Evolutionary conservation across 73 alveolate species (phyloP).

Genomic region (Tetrahymena borealis): DNA sequence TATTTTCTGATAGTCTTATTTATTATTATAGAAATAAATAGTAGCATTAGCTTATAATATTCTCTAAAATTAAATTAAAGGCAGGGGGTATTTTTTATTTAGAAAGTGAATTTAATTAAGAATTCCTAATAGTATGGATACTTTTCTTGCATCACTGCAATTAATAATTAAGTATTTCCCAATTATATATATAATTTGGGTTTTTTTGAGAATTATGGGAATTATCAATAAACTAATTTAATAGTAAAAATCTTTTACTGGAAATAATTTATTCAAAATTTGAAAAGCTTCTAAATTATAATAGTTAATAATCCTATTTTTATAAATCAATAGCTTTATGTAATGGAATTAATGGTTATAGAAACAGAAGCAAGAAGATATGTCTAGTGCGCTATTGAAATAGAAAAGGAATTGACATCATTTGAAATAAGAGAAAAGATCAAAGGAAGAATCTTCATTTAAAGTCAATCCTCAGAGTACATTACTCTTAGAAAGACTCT

Average conservation of each 20-base stretch:
- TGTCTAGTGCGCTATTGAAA: constrained; percentile 82
- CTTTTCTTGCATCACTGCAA: too few relatives aligned
- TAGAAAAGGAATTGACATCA: constrained; percentile 81
- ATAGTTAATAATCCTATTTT: constrained; percentile 53
- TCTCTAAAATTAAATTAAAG: too few relatives aligned
- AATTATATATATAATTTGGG: not conserved
- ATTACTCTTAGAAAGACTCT: constrained; percentile 61
- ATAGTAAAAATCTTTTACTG: constrained; percentile 32
- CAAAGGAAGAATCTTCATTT: constrained; percentile 67
- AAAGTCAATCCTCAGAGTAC: constrained; percentile 44
- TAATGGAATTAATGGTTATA: constrained; percentile 86
- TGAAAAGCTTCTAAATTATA: not conserved
- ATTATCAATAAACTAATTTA: constrained; percentile 43
- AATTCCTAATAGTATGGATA: too few relatives aligned
- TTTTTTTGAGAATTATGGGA: not conserved
- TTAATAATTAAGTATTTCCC: too few relatives aligned
- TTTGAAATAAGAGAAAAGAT: constrained; percentile 81
- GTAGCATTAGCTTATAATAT: too few relatives aligned
- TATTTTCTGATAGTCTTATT: too few relatives aligned
- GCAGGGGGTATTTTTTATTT: too few relatives aligned
- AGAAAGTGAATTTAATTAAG: too few relatives aligned
- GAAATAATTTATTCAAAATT: not conserved
- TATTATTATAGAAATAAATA: too few relatives aligned
- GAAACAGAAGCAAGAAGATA: constrained; percentile 91
- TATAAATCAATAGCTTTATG: constrained; percentile 74